Conservation (phyloP, 2,329 filamentous ascomycete species). For the Aspergillus vadensis region DNA sequence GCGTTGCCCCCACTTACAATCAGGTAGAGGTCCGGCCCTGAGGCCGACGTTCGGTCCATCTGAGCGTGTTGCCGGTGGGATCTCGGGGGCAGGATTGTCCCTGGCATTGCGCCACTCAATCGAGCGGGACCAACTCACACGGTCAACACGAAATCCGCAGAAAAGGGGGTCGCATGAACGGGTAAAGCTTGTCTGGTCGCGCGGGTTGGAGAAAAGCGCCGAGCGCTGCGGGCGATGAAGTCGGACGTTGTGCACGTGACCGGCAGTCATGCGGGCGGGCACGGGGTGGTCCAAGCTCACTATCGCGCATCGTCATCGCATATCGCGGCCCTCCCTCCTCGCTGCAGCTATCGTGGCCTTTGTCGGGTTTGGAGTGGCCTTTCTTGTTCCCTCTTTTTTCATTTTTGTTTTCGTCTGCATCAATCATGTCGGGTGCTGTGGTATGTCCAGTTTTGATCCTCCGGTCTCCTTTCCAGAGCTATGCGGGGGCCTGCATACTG, state of each 20-base stretch:
- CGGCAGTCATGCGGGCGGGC: constrained; percentile 20
- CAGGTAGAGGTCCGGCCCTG: constrained; percentile 48
- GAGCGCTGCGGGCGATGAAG: constrained; percentile 29
- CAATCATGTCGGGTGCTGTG: constrained; percentile 41
- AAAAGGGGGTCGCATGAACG: constrained; percentile 29
- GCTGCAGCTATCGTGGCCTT: constrained; percentile 20
- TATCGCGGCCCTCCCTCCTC: constrained; percentile 22
- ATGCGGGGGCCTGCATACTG: background rate
- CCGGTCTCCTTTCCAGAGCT: too few species aligned
- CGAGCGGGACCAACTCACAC: constrained; percentile 39
- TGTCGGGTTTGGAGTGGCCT: constrained; percentile 1
- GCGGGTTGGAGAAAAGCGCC: constrained; percentile 21
- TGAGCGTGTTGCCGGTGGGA: constrained; percentile 46
- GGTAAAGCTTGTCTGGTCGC: constrained; percentile 31
- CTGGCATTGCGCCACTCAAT: constrained; percentile 52
- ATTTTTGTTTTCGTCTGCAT: constrained; percentile 1
- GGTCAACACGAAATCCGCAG: constrained; percentile 31
- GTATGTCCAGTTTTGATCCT: constrained; percentile 9
- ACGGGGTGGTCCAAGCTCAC: constrained; percentile 24
- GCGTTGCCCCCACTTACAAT: constrained; percentile 40
- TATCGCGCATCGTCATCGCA: constrained; percentile 21
- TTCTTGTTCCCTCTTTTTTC: constrained; percentile 5
- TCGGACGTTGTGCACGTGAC: constrained; percentile 31
- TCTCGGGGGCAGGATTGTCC: constrained; percentile 52
- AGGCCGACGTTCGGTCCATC: constrained; percentile 45